These are phyloP conservation scores for Apophysomyces variabilis DNA, from an alignment of 371 early-diverging fungal species.

Conservation along the genomic window DNA sequence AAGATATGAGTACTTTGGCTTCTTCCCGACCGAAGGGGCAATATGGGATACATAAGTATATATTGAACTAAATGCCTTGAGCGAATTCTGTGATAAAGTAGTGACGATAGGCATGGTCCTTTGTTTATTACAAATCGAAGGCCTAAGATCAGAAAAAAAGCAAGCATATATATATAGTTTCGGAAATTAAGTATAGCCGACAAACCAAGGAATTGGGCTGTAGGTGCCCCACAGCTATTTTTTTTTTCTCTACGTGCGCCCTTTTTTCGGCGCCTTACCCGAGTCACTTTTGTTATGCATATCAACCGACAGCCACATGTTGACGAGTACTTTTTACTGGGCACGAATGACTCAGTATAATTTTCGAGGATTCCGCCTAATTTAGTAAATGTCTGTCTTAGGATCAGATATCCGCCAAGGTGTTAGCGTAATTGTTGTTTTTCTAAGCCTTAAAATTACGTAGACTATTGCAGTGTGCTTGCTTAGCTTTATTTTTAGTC, in stretches of 20 bases:
- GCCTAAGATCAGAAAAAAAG: background rate
- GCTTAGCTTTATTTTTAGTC: too few relatives aligned
- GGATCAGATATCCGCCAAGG: too few relatives aligned
- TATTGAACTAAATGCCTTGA: background rate
- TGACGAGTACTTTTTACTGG: background rate
- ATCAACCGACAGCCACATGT: slow-evolving; percentile 2
- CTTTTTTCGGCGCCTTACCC: background rate
- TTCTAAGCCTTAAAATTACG: too few relatives aligned
- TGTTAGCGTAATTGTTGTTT: too few relatives aligned
- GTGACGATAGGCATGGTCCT: background rate
- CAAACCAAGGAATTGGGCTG: background rate
- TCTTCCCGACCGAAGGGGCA: background rate
- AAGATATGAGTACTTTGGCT: background rate
- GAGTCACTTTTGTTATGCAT: background rate
- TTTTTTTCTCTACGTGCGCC: too few relatives aligned
- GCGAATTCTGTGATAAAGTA: background rate
- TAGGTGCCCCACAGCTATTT: too few relatives aligned
- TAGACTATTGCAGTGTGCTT: too few relatives aligned
- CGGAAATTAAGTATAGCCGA: slow-evolving; percentile 4
- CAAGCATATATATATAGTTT: background rate
- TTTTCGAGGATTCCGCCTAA: background rate
- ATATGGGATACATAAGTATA: background rate
- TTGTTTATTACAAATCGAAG: background rate
- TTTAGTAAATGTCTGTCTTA: background rate
- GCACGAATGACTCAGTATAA: background rate